A percentile compares a stretch with the other conserved stretches of the same genome.
Conservation (phyloP, 179 eudicot genomes). For the Carnegiea gigantea region DNA sequence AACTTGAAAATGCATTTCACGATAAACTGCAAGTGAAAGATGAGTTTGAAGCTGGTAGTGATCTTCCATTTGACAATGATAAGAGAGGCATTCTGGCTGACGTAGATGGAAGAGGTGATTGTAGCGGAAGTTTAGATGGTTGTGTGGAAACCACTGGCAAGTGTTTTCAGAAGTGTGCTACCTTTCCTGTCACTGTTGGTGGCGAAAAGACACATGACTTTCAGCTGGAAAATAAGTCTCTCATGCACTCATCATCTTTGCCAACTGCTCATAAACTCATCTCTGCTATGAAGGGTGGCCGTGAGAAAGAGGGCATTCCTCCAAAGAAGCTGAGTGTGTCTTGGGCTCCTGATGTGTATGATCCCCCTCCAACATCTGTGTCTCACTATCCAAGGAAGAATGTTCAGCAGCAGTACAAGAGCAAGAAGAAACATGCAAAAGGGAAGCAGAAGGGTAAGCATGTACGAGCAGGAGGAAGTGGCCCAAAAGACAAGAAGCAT, state of each 20-base stretch:
- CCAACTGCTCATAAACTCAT: slow-evolving; percentile 50
- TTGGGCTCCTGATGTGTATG: slow-evolving; percentile 98
- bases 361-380: slow-evolving; percentile 73
- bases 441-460: slow-evolving; percentile 54
- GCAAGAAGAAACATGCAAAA: slow-evolving; percentile 48
- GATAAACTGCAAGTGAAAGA: slow-evolving; percentile 40
- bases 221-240: slow-evolving; percentile 14
- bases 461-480: slow-evolving; percentile 37
- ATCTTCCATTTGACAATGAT: slow-evolving; percentile 24
- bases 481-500: slow-evolving; percentile 55
- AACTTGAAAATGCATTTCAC: slow-evolving; percentile 38
- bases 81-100: slow-evolving; percentile 22
- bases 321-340: slow-evolving; percentile 56
- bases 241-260: slow-evolving; percentile 27
- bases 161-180: slow-evolving; percentile 45
- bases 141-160: slow-evolving; percentile 29
- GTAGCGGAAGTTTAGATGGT: slow-evolving; percentile 1
- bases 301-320: slow-evolving; percentile 62
- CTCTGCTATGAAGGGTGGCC: slow-evolving; percentile 89
- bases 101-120: slow-evolving; percentile 21
- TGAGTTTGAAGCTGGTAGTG: slow-evolving; percentile 12
- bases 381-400: slow-evolving; percentile 61
- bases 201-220: slow-evolving; percentile 16
- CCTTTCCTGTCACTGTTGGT: slow-evolving; percentile 37
- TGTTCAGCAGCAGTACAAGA: slow-evolving; percentile 34